Evolutionary conservation across 2,329 filamentous ascomycete species (phyloP).

Genomic region (Leptosphaerulina australis): DNA sequence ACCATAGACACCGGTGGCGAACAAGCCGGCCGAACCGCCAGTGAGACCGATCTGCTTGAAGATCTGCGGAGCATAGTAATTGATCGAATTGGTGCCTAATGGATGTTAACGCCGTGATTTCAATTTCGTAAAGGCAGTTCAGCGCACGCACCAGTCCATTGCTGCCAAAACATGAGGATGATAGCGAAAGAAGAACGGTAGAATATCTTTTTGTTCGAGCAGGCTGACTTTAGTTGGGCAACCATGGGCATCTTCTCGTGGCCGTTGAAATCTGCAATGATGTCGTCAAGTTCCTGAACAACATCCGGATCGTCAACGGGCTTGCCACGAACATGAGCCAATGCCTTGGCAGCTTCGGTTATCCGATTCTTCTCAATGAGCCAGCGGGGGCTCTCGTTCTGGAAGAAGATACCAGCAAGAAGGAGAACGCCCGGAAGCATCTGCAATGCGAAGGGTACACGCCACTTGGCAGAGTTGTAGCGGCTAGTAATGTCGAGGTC

Average conservation of each 20-base stretch:
- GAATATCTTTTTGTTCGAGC: constrained; percentile 47
- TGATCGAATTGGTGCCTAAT: constrained; percentile 42
- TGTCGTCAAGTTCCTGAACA: constrained; percentile 51
- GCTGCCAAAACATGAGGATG: constrained; percentile 54
- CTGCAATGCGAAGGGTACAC: constrained; percentile 59
- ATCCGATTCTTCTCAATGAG: constrained; percentile 59
- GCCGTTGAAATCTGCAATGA: constrained; percentile 51
- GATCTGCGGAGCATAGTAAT: constrained; percentile 54
- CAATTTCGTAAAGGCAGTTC: too few species aligned
- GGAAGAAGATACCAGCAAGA: constrained; percentile 57
- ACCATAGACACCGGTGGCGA: constrained; percentile 55
- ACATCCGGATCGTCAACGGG: constrained; percentile 46
- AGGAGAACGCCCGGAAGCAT: constrained; percentile 60
- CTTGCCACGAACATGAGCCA: constrained; percentile 49
- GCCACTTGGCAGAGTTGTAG: constrained; percentile 58
- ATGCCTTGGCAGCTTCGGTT: constrained; percentile 52
- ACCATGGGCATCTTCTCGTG: constrained; percentile 51
- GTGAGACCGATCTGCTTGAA: constrained; percentile 52
- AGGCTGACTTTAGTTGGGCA: constrained; percentile 49
- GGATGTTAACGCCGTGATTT: too few species aligned
- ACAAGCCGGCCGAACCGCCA: constrained; percentile 49
- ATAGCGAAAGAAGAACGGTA: constrained; percentile 52
- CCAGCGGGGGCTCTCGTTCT: constrained; percentile 61
- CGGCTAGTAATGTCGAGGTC: constrained; percentile 50
- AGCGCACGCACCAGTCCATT: constrained; percentile 46